A percentile compares a stretch with the other conserved stretches of the same genome.
Conservation (phyloP, 1,139 yeast species). For the Kurtzmaniella natalensis region DNA sequence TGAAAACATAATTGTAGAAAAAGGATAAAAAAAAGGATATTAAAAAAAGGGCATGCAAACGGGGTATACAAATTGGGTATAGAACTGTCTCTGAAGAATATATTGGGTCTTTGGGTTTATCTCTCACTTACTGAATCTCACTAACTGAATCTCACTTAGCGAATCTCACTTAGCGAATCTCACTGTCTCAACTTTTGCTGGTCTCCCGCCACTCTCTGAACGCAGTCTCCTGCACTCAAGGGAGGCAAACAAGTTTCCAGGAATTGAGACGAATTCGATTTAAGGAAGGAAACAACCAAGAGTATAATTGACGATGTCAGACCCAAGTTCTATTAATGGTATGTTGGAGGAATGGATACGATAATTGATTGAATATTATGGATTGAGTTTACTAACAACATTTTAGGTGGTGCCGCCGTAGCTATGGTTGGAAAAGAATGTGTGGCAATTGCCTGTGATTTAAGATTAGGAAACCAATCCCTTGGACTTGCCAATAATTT, state of each 20-base stretch:
- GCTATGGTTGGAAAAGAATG: slow-evolving; percentile 99
- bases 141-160: no score
- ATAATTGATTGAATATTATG: slow-evolving; percentile 4
- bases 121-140: no score
- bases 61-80: no score
- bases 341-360: slow-evolving; percentile 9
- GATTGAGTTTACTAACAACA: slow-evolving; percentile 7
- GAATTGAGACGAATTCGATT: neutral
- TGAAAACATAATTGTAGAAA: no score
- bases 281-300: no score
- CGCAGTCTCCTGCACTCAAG: neutral
- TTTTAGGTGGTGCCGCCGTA: slow-evolving; percentile 89
- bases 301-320: slow-evolving; percentile 30
- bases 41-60: no score
- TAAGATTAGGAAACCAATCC: slow-evolving; percentile 91
- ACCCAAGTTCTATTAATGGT: slow-evolving; percentile 47
- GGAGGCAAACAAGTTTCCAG: neutral
- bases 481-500: slow-evolving; percentile 89
- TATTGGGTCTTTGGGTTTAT: no score
- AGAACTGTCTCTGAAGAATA: no score
- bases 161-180: no score
- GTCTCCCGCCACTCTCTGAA: no score
- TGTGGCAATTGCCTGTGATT: slow-evolving; percentile 94
- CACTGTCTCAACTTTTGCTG: no score
- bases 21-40: no score